Percentiles rank a stretch among this genome's conserved stretches.
These are phyloP conservation scores for Kurtzmaniella quercitrusa DNA, from an alignment of 1,139 yeast genomes.

Conservation along the genomic window DNA sequence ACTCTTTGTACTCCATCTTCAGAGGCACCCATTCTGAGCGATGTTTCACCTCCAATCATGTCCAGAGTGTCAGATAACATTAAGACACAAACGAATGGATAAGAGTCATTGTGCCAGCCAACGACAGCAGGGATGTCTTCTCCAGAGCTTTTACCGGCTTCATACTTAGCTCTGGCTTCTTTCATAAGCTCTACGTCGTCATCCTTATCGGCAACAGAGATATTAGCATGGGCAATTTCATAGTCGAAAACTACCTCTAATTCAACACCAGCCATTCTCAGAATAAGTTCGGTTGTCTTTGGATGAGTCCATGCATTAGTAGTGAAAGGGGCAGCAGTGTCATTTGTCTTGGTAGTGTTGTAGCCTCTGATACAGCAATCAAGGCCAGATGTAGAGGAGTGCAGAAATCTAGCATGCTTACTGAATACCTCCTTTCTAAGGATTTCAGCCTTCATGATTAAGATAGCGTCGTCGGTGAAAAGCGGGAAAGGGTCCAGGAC, in stretches of 20 bases:
- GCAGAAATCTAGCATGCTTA: conserved; percentile 38
- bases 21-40: conserved; percentile 41
- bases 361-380: conserved; percentile 48
- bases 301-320: conserved; percentile 57
- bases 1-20: conserved; percentile 17
- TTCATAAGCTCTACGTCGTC: conserved; percentile 17
- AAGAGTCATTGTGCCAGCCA: conserved; percentile 58
- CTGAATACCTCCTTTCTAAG: conserved; percentile 40
- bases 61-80: conserved; percentile 54
- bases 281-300: conserved; percentile 43
- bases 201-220: conserved; percentile 29
- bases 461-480: conserved; percentile 53
- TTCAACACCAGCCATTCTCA: conserved; percentile 53
- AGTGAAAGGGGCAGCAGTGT: conserved; percentile 37
- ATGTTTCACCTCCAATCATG: conserved; percentile 61
- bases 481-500: conserved; percentile 56
- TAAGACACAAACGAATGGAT: conserved; percentile 60
- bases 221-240: conserved; percentile 50
- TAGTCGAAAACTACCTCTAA: conserved; percentile 49
- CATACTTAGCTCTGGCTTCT: conserved; percentile 12
- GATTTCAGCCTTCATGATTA: conserved; percentile 51
- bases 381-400: conserved; percentile 37
- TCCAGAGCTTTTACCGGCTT: conserved; percentile 16
- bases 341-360: conserved; percentile 28
- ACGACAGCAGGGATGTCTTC: conserved; percentile 48